Evolutionary conservation across 257 asterid species (phyloP), one percentile per base, ranked within the genome.

Genomic region (Solanum verrucosum): DNA sequence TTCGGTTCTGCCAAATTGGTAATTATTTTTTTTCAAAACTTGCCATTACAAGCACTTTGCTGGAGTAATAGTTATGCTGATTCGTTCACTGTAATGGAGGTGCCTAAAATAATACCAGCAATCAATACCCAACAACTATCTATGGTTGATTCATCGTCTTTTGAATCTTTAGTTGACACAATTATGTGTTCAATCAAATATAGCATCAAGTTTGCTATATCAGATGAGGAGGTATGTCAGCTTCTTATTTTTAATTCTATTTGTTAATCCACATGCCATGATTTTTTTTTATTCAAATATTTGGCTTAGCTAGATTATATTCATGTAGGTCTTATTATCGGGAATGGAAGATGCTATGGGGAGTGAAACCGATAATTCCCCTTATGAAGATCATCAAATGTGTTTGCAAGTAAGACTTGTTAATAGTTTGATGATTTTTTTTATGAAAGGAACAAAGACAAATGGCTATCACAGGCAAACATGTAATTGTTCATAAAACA

Each of bases 1-100:
- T 95, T 95, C 91, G 96, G 94, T 72, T 90, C 92, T 88, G 88
- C 84, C 86, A 46, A 91, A 49, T 87, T 91, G 96, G 96, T 94
- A 89, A n/a, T 40, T 77, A 67, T 60, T 31, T 31, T 42, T 8
- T 74, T 77, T 33, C 75, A 31, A 44, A 67, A 33, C 14, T 83
- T 52, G 8, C 38, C n/a, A 20, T 35, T 14, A 40, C 27, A 65
- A 40, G 10, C 33, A 27, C 16, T 34, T 7, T 20, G 38, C 20
- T 46, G 37, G 59, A 79, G 84, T 37, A 79, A 79, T 38, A 46
- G 6, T 4, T 34, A 20, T 73, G 29, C 82, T 74, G 49, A 73
- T 73, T 18, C 9, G 16, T 89, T 84, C 72, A 42, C n/a, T 77
- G 73, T 49, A 20, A 35, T 21, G 31, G 86, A 94, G 96, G 95